Conservation (phyloP, 306 rosid genomes). For the Sicyos edulis region DNA sequence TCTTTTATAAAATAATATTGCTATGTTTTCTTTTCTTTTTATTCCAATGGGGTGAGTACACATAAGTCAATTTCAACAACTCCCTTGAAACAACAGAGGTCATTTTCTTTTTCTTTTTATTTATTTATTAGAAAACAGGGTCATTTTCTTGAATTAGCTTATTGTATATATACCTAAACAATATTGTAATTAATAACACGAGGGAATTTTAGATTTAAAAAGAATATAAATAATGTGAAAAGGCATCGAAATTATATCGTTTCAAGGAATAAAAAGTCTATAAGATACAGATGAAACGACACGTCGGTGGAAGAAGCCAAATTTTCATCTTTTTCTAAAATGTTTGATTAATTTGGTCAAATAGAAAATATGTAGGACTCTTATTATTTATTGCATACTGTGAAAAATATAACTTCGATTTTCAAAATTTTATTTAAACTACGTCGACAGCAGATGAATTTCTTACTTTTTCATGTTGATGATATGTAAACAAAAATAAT, state of each 20-base stretch:
- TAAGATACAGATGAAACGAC: neutral
- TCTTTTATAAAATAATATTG: neutral
- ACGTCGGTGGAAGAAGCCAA: conserved; percentile 19
- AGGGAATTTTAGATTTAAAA: neutral
- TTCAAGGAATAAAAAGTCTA: neutral
- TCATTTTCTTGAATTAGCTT: neutral
- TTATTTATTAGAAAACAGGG: too few relatives aligned
- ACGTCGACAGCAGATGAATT: neutral
- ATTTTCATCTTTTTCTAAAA: conserved; percentile 10
- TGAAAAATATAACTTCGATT: too few relatives aligned
- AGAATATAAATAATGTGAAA: neutral
- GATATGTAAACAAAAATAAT: neutral
- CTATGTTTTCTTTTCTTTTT: too few relatives aligned
- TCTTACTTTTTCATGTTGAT: neutral
- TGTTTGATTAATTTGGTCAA: conserved; percentile 8
- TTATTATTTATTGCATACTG: neutral
- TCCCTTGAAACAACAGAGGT: neutral
- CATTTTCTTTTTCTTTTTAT: too few relatives aligned
- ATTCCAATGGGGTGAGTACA: conserved; percentile 13
- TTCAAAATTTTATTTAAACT: neutral
- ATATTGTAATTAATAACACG: neutral
- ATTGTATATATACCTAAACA: neutral
- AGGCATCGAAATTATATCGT: neutral
- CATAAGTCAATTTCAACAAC: conserved; percentile 9
- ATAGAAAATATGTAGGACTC: neutral